A percentile compares a stretch with the other conserved stretches of the same genome.
phyloP scores from a whole-genome alignment of 75 land plant species.

The Cunninghamia lanceolata region DNA sequence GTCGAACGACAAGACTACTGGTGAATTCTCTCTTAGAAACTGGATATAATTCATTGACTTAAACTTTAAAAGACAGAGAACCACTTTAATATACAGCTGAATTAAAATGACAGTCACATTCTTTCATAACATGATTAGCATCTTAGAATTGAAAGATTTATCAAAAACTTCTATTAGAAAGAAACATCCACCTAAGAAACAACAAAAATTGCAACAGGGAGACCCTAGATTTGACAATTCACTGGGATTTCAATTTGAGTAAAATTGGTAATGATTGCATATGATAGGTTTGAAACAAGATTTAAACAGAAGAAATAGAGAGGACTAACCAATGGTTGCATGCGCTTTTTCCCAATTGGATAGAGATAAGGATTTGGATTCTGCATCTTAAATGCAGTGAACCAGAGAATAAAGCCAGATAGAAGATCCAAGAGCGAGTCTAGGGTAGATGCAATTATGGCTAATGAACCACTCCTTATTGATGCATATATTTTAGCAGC shows the following conservation, averaged over 20 bases:
- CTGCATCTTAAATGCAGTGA: constrained; percentile 83
- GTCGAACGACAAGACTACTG: not conserved
- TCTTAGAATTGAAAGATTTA: not conserved
- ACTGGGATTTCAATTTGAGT: not conserved
- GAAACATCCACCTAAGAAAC: not conserved
- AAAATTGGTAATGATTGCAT: not conserved
- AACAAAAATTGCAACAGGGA: not conserved
- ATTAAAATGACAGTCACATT: not conserved
- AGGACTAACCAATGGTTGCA: constrained; percentile 87
- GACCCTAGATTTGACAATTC: not conserved
- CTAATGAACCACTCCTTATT: constrained; percentile 76
- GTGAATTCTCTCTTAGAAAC: not conserved
- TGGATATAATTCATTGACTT: not conserved
- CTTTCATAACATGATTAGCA: not conserved
- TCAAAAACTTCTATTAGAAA: not conserved
- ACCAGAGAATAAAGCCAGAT: constrained; percentile 95
- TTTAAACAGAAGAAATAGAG: not conserved
- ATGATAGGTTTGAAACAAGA: not conserved
- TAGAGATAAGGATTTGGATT: constrained; percentile 80
- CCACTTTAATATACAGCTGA: not conserved
- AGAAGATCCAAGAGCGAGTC: constrained; percentile 93
- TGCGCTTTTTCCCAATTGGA: constrained; percentile 91
- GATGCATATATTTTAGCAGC: constrained; percentile 86
- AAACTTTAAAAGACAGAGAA: not conserved
- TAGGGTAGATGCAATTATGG: constrained; percentile 96